phyloP scores from a whole-genome alignment of 2,329 filamentous ascomycete species.

The Calonectria honghensis region DNA sequence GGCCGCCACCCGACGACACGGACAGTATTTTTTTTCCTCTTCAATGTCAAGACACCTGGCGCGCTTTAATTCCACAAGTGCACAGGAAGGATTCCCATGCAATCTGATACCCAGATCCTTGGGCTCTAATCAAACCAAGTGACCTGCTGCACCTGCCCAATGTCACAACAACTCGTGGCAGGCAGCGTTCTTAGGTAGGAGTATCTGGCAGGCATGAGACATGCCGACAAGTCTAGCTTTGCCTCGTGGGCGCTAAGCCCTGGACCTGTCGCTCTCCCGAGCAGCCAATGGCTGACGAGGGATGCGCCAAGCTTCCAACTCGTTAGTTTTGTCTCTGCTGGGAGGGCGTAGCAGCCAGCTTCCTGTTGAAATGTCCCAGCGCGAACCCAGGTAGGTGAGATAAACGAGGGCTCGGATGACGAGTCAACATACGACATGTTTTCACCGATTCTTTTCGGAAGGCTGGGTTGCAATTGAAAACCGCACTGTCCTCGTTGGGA shows the following conservation, averaged over 20 bases:
- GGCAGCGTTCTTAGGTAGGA: background rate
- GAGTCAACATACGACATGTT: conserved; percentile 16
- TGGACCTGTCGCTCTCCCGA: conserved; percentile 32
- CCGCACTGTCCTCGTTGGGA: conserved; percentile 5
- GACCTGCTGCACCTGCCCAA: background rate
- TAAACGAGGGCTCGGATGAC: background rate
- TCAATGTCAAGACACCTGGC: background rate
- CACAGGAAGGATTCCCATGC: background rate
- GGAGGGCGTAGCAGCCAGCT: conserved; percentile 31
- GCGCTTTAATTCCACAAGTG: background rate
- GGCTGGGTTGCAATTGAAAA: conserved; percentile 1
- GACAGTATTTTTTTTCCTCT: conserved; percentile 8
- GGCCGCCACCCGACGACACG: conserved; percentile 43
- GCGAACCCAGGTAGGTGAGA: conserved; percentile 9
- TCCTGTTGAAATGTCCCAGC: background rate
- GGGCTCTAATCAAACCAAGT: background rate
- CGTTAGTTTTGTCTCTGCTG: conserved; percentile 50
- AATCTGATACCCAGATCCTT: background rate
- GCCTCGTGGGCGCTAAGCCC: conserved; percentile 46
- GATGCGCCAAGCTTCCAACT: conserved; percentile 33
- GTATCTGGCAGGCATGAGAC: conserved; percentile 20
- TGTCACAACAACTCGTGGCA: background rate
- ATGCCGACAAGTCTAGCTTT: conserved; percentile 36
- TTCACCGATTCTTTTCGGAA: conserved; percentile 22
- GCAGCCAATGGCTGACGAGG: conserved; percentile 43